phyloP scores from a whole-genome alignment of 345 rosid species.

The Eucalyptus pumila region DNA sequence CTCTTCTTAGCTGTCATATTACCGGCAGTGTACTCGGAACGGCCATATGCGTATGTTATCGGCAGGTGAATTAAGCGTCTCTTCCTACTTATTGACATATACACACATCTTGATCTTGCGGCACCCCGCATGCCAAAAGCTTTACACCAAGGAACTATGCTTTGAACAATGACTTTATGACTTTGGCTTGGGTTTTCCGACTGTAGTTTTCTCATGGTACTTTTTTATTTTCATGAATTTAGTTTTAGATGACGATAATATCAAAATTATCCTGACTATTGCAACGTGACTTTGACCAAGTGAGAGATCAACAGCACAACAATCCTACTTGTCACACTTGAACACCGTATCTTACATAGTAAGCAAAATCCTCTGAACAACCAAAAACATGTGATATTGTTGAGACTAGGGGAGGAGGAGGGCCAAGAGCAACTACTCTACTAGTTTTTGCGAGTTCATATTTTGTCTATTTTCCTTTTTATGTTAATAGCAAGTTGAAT shows the following conservation, averaged over 20 bases:
- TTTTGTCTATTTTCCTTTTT: neutral
- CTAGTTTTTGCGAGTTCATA: neutral
- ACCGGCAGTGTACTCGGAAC: neutral
- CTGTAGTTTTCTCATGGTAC: neutral
- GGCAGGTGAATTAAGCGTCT: neutral
- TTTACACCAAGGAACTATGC: neutral
- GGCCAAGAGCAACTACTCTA: neutral
- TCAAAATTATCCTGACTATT: neutral
- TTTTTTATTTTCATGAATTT: neutral
- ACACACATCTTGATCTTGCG: neutral
- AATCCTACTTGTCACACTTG: neutral
- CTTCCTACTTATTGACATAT: neutral
- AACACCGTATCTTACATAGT: neutral
- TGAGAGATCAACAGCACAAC: neutral
- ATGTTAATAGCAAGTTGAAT: neutral
- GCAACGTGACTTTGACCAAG: neutral
- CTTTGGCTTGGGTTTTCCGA: neutral
- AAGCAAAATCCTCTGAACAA: neutral
- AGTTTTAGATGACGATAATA: neutral
- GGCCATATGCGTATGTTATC: neutral
- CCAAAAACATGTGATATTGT: neutral
- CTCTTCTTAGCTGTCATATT: neutral
- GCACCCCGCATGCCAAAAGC: neutral
- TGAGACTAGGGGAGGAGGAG: neutral
- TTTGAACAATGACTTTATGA: neutral